These are phyloP conservation scores for Aspergillus phoenicis DNA, from an alignment of 2,329 filamentous ascomycete species.

Conservation along the genomic window DNA sequence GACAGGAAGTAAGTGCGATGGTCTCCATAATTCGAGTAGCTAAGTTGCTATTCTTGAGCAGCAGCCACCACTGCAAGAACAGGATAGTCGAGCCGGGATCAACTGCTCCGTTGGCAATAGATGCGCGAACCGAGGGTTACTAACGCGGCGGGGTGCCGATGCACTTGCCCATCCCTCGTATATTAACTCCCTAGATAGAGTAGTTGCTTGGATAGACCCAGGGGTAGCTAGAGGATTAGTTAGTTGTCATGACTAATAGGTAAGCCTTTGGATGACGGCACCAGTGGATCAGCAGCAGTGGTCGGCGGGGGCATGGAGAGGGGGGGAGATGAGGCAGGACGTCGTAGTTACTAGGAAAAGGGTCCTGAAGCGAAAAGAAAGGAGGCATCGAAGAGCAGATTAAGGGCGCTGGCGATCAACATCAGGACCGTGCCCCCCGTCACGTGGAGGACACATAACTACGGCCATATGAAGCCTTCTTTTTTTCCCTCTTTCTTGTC, in stretches of 20 bases:
- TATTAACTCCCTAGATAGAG: slow-evolving; percentile 3
- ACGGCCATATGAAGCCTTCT: background rate
- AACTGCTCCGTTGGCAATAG: slow-evolving; percentile 16
- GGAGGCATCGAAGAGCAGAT: slow-evolving; percentile 10
- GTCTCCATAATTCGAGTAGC: background rate
- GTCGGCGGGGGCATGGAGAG: slow-evolving; percentile 12
- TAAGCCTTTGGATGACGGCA: slow-evolving; percentile 9
- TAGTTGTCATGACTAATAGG: slow-evolving; percentile 1
- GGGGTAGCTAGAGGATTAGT: background rate
- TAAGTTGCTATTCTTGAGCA: slow-evolving; percentile 1
- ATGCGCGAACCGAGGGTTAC: slow-evolving; percentile 1
- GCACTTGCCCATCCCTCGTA: slow-evolving; percentile 3
- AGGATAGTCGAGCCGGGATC: slow-evolving; percentile 18
- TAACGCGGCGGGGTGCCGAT: slow-evolving; percentile 5
- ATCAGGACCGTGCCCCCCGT: slow-evolving; percentile 19
- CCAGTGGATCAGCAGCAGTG: slow-evolving; percentile 5
- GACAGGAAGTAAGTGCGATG: background rate
- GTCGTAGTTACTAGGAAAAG: background rate
- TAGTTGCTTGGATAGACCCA: background rate
- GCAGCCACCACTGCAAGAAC: slow-evolving; percentile 17
- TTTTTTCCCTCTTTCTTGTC: background rate
- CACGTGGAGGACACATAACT: slow-evolving; percentile 18
- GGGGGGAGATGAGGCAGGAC: slow-evolving; percentile 15
- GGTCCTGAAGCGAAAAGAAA: slow-evolving; percentile 9
- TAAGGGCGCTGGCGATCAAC: slow-evolving; percentile 15